phyloP scores from a whole-genome alignment of 495 filamentous ascomycete species.

The Hypoxylon lienhwacheense region DNA sequence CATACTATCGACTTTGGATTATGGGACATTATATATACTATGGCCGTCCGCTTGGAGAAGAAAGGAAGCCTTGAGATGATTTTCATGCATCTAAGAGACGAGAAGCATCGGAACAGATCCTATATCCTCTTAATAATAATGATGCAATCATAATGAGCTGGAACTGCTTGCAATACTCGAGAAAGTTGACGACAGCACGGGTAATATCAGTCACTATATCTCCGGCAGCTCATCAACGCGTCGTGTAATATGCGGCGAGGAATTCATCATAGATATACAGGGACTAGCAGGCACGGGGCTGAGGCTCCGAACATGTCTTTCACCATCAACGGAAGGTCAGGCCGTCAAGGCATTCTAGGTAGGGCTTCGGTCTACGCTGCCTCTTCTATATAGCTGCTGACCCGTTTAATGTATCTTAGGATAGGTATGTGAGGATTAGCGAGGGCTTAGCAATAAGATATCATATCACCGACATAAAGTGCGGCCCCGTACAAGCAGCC shows the following conservation, averaged over 20 bases:
- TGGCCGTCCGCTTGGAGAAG: not conserved
- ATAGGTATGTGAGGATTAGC: not conserved
- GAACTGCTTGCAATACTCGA: not conserved
- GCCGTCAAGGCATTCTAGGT: not conserved
- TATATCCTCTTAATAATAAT: not conserved
- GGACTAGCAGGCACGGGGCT: constrained; percentile 3
- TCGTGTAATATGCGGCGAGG: not conserved
- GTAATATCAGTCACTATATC: not conserved
- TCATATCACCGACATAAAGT: not conserved
- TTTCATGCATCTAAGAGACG: not conserved
- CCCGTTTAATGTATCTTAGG: not conserved
- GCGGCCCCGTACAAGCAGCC: constrained; percentile 12
- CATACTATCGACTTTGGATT: too few species aligned
- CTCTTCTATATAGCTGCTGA: constrained; percentile 1
- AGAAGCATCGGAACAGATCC: not conserved
- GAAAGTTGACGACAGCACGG: not conserved
- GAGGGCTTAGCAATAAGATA: not conserved
- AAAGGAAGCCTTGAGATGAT: not conserved
- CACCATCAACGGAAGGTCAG: constrained; percentile 10
- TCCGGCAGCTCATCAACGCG: not conserved
- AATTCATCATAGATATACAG: not conserved
- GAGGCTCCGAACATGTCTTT: constrained; percentile 2
- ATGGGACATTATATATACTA: not conserved
- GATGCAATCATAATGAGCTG: not conserved
- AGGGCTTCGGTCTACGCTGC: not conserved